Evolutionary conservation across 345 rosid genomes (phyloP), one percentile per base, ranked within the genome.

Genomic region (Reutealis trisperma): DNA sequence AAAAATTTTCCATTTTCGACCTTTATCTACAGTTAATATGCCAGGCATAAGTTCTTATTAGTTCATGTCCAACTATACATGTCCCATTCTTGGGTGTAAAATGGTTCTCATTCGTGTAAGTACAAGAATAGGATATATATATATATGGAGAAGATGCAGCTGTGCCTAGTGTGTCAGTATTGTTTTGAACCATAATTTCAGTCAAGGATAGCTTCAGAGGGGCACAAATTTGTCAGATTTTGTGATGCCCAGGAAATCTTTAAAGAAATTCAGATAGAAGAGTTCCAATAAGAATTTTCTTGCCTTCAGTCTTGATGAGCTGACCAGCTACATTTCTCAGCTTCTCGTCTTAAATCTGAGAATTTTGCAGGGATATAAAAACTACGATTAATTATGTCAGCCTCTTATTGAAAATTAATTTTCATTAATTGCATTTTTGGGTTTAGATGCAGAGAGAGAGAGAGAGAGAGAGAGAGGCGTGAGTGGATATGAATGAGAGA

Each of bases 301-400:
- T 41, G 41, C 24, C 16, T 27, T 45, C 57, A 22, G 52, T 14
- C n/a, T 64, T 34, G 14, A 5, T 63, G 61, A 22, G 41, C 47
- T 44, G 60, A 74, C 25, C 9, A 74, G n/a, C 10, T 62, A 11
- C 10, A 45, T 12, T 49, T 62, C 27, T 37, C 2, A 42, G 12
- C 41, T 70, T 27, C 60, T 63, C 55, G 60, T 72, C 27, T 66
- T 81, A 70, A 77, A 71, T 78, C 62, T 71, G 72, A 71, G 66
- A 70, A 16, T 79, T 55, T 76, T 88, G 81, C 79, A 93, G 99
- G 94, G 99, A 96, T 82, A 92, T 96, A 79, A 96, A 96, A 73
- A n/a, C n/a, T n/a, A n/a, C n/a, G n/a, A n/a, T n/a, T n/a, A n/a
- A n/a, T n/a, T n/a, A n/a, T n/a, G n/a, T n/a, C n/a, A n/a, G n/a